Conservation (phyloP, 495 filamentous ascomycete genomes). For the Hypoxylon rickii region DNA sequence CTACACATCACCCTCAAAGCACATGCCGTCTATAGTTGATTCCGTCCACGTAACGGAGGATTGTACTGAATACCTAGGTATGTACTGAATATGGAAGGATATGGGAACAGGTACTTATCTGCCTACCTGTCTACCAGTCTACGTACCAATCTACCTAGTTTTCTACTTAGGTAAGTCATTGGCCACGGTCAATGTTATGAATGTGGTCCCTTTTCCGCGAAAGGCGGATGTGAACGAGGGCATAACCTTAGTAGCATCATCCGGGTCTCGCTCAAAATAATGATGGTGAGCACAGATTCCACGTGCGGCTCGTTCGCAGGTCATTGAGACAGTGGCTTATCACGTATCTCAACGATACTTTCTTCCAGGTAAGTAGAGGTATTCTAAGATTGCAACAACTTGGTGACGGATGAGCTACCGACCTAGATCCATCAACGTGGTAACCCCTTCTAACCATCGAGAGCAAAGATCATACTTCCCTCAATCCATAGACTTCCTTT, state of each 20-base stretch:
- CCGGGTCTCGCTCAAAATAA: conserved; percentile 15
- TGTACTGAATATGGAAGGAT: no score
- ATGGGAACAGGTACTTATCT: no score
- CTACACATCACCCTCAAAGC: no score
- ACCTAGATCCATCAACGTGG: conserved; percentile 21
- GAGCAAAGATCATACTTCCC: not conserved
- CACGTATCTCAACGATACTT: conserved; percentile 19
- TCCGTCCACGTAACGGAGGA: conserved; percentile 8
- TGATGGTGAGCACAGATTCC: conserved; percentile 36
- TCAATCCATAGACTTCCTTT: not conserved
- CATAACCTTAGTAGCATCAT: conserved; percentile 9
- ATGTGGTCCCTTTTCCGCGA: not conserved
- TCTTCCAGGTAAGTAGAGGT: no score
- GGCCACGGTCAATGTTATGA: no score
- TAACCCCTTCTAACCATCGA: conserved; percentile 16
- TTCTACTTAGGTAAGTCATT: no score
- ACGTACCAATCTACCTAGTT: no score
- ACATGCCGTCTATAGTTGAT: conserved; percentile 15
- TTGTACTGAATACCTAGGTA: no score
- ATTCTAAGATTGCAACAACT: no score
- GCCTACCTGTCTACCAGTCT: no score
- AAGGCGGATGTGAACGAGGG: not conserved
- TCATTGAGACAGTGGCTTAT: conserved; percentile 38
- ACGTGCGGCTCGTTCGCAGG: conserved; percentile 37
- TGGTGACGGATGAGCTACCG: conserved; percentile 11